Conservation (phyloP, 1,284 basidiomycete genomes). For the Caloboletus inedulis region DNA sequence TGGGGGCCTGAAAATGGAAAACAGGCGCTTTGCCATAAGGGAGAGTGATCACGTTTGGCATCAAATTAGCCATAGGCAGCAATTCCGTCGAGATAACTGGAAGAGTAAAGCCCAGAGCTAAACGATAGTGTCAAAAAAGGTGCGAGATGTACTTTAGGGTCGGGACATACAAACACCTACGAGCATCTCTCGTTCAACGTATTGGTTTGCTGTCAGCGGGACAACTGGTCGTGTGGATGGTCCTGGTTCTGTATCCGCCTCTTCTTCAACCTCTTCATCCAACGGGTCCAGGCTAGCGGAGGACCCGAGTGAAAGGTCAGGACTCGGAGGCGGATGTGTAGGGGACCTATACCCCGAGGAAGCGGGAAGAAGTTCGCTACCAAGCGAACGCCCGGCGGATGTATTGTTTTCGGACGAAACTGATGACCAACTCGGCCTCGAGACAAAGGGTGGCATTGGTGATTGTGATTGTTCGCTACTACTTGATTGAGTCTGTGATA, state of each 20-base stretch:
- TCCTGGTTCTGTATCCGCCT: conserved; percentile 18
- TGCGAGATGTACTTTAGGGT: neutral
- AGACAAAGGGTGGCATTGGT: conserved; percentile 14
- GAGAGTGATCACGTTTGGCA: conserved; percentile 69
- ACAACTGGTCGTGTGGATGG: conserved; percentile 18
- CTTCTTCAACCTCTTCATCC: conserved; percentile 22
- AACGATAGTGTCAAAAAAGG: conserved; percentile 8
- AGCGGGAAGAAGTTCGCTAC: conserved; percentile 17
- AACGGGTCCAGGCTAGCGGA: conserved; percentile 13
- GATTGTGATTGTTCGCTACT: conserved; percentile 12
- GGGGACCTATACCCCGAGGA: conserved; percentile 22
- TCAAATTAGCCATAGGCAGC: conserved; percentile 46
- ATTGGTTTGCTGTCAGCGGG: conserved; percentile 48
- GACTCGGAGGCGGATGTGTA: conserved; percentile 23
- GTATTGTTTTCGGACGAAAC: conserved; percentile 28
- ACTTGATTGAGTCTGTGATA: conserved; percentile 17
- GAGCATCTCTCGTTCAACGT: conserved; percentile 59
- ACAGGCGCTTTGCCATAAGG: conserved; percentile 65
- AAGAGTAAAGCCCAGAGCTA: conserved; percentile 62
- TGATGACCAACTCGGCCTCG: conserved; percentile 29
- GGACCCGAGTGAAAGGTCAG: conserved; percentile 23
- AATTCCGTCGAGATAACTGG: conserved; percentile 52
- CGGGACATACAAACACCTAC: conserved; percentile 60
- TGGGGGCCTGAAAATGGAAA: conserved; percentile 67
- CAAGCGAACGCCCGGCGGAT: conserved; percentile 13